A percentile compares a stretch with the other conserved stretches of the same genome.
Evolutionary conservation across 805 yeast genomes (phyloP).

Genomic region (Clavispora carvajalis): DNA sequence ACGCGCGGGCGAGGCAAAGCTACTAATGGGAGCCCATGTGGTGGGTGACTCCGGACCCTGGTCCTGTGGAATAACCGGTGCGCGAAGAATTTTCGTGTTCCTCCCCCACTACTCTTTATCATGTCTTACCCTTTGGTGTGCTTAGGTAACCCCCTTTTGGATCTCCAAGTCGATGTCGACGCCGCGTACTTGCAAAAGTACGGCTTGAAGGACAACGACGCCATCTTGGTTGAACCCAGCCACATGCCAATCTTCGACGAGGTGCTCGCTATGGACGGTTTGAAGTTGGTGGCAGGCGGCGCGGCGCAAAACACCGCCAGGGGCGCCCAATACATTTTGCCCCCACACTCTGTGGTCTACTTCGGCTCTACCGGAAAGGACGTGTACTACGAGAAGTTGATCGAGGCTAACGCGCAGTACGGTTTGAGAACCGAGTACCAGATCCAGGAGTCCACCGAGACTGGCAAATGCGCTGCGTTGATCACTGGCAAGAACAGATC

Average conservation of each 20-base stretch:
- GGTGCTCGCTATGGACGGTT: constrained; percentile 53
- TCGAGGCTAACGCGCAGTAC: constrained; percentile 77
- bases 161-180: constrained; percentile 73
- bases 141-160: constrained; percentile 90
- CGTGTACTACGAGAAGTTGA: constrained; percentile 73
- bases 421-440: constrained; percentile 86
- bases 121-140: constrained; percentile 72
- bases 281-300: constrained; percentile 90
- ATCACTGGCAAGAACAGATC: constrained; percentile 87
- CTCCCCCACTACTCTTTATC: constrained; percentile 1
- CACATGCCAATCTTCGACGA: constrained; percentile 86
- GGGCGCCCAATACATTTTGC: constrained; percentile 93
- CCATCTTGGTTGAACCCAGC: constrained; percentile 78
- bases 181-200: constrained; percentile 71
- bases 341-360: constrained; percentile 77
- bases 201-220: constrained; percentile 84
- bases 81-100: neutral
- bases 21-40: too few species aligned
- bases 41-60: neutral
- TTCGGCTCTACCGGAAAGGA: constrained; percentile 97
- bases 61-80: neutral
- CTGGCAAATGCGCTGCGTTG: constrained; percentile 98
- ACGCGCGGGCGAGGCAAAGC: too few species aligned
- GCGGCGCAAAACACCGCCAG: constrained; percentile 99
- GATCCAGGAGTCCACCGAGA: constrained; percentile 68